Conservation (phyloP, 2,329 filamentous ascomycete species). For the Penicillium sp. region DNA sequence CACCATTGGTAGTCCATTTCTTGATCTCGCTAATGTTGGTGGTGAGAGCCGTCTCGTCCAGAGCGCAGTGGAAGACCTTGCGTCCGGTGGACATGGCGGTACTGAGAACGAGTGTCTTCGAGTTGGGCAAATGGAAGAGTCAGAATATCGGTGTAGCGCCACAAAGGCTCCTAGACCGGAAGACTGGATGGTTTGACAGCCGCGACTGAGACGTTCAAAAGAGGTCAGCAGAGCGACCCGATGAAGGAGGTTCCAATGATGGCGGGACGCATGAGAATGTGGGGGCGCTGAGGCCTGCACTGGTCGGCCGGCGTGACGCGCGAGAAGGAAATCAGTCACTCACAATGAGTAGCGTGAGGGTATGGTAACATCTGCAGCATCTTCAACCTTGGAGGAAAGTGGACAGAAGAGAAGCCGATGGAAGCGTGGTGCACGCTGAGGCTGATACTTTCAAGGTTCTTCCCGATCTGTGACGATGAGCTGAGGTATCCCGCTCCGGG, state of each 20-base stretch:
- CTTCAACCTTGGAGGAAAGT: conserved; percentile 16
- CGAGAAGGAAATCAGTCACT: conserved; percentile 12
- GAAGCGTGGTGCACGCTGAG: neutral
- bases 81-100: conserved; percentile 37
- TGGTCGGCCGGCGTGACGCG: conserved; percentile 4
- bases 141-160: neutral
- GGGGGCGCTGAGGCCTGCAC: conserved; percentile 16
- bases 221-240: conserved; percentile 17
- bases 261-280: conserved; percentile 27
- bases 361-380: conserved; percentile 28
- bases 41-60: conserved; percentile 48
- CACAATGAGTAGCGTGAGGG: conserved; percentile 24
- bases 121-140: neutral
- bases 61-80: conserved; percentile 48
- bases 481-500: neutral
- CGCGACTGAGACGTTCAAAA: conserved; percentile 22
- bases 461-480: neutral
- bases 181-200: conserved; percentile 24
- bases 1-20: conserved; percentile 46
- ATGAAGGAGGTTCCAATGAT: conserved; percentile 25
- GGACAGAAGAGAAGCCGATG: neutral
- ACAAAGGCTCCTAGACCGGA: conserved; percentile 25
- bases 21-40: conserved; percentile 50
- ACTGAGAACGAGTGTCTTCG: conserved; percentile 21
- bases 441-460: neutral